Evolutionary conservation across 1,284 basidiomycete genomes (phyloP).

Genomic region (Rhodotorula sp.): DNA sequence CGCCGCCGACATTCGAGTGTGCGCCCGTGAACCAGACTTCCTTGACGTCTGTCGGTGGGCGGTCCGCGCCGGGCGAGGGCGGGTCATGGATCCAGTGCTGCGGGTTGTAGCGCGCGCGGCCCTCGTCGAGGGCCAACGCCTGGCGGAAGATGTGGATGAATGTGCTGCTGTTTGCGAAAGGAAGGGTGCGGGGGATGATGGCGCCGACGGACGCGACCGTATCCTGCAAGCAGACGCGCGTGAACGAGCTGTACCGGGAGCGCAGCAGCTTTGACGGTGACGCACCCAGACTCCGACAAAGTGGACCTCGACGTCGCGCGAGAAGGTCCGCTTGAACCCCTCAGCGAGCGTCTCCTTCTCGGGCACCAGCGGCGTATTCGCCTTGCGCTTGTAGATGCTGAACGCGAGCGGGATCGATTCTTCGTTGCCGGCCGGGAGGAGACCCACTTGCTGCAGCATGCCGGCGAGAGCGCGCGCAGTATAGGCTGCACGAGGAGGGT

Average conservation of each 20-base stretch:
- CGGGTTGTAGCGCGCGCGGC: slow-evolving; percentile 63
- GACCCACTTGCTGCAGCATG: slow-evolving; percentile 51
- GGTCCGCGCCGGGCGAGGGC: neutral
- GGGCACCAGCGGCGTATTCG: slow-evolving; percentile 15
- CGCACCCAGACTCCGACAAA: slow-evolving; percentile 47
- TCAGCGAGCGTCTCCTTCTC: slow-evolving; percentile 30
- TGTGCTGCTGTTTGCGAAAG: slow-evolving; percentile 64
- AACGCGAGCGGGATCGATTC: slow-evolving; percentile 49
- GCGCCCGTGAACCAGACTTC: slow-evolving; percentile 33
- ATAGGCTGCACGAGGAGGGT: slow-evolving; percentile 32
- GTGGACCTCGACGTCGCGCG: slow-evolving; percentile 46
- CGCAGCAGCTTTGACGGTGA: too few species aligned
- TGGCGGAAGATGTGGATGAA: slow-evolving; percentile 65
- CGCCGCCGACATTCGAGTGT: slow-evolving; percentile 33
- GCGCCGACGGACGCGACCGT: slow-evolving; percentile 68
- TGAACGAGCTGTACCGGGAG: neutral
- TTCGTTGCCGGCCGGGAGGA: slow-evolving; percentile 47
- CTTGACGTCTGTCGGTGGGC: neutral
- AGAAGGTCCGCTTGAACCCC: slow-evolving; percentile 45
- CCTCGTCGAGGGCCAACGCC: slow-evolving; percentile 67
- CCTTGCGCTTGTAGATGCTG: slow-evolving; percentile 44
- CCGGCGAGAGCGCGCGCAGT: slow-evolving; percentile 54
- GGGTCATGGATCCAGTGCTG: slow-evolving; percentile 51
- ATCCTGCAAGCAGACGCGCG: slow-evolving; percentile 55
- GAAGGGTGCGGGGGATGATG: slow-evolving; percentile 61